These are phyloP conservation scores for Heliamphora exappendiculata DNA, from an alignment of 148 eudicot genomes.

Conservation along the genomic window DNA sequence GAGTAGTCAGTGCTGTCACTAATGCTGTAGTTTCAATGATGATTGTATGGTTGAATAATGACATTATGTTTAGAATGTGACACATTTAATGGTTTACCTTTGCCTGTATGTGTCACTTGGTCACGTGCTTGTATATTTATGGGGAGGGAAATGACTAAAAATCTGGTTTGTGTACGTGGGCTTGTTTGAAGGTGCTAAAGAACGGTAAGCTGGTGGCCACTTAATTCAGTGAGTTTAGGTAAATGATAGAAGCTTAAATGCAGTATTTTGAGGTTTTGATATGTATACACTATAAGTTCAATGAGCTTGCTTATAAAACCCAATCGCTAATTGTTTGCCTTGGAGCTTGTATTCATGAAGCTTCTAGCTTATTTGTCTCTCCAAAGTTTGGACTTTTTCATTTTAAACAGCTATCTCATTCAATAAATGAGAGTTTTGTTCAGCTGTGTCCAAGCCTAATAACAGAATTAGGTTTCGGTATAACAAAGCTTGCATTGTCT, in stretches of 20 bases:
- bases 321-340: background rate
- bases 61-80: background rate
- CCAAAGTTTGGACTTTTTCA: background rate
- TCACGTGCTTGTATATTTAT: background rate
- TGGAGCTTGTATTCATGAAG: background rate
- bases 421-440: background rate
- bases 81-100: background rate
- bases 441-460: background rate
- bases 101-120: background rate
- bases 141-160: background rate
- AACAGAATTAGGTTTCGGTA: too few species aligned
- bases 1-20: background rate
- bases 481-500: too few species aligned
- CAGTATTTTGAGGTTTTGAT: background rate
- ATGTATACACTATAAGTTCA: background rate
- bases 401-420: background rate
- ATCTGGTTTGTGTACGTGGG: background rate
- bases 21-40: background rate
- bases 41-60: background rate
- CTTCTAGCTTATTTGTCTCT: background rate
- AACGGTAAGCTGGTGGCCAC: background rate
- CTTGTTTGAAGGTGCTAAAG: background rate
- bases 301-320: background rate
- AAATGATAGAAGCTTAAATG: background rate
- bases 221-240: constrained; percentile 1